Conservation (phyloP, 352 stramenopile genomes). For the Thraustochytrium striatum region DNA sequence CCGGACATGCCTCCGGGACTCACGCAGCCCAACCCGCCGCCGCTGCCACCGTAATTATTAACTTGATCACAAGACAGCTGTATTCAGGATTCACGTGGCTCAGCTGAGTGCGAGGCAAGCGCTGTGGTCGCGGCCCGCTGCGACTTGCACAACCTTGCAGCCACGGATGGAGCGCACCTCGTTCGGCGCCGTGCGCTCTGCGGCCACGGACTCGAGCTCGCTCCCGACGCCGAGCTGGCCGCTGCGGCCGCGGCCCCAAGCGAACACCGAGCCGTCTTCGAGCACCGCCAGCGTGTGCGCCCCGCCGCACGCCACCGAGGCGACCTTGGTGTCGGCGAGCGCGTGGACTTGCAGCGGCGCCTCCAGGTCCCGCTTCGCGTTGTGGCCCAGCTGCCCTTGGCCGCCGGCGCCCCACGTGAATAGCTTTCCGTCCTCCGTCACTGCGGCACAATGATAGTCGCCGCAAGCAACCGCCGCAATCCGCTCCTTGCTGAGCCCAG, state of each 20-base stretch:
- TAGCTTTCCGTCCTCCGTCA: constrained; percentile 14
- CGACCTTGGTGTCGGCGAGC: constrained; percentile 30
- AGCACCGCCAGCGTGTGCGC: constrained; percentile 22
- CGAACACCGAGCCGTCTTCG: constrained; percentile 8
- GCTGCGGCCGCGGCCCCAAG: constrained; percentile 28
- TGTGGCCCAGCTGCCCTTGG: constrained; percentile 26
- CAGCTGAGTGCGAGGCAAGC: not conserved
- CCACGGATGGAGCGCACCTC: not conserved
- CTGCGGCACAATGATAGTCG: constrained; percentile 19
- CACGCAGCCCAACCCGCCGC: too few relatives aligned
- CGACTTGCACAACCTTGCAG: not conserved
- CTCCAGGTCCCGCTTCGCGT: not conserved
- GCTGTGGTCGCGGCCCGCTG: not conserved
- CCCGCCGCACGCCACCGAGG: constrained; percentile 18
- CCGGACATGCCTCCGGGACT: too few relatives aligned
- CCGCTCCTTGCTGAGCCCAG: not conserved
- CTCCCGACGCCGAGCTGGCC: constrained; percentile 38
- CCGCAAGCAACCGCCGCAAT: constrained; percentile 39
- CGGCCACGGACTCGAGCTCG: constrained; percentile 17
- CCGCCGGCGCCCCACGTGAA: constrained; percentile 31
- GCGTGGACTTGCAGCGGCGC: not conserved
- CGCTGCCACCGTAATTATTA: too few relatives aligned
- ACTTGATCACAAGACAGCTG: too few relatives aligned
- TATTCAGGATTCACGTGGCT: not conserved
- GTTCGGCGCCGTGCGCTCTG: constrained; percentile 2